phyloP scores from a whole-genome alignment of 2,329 filamentous ascomycete species.

The Fusarium sambucinum region DNA sequence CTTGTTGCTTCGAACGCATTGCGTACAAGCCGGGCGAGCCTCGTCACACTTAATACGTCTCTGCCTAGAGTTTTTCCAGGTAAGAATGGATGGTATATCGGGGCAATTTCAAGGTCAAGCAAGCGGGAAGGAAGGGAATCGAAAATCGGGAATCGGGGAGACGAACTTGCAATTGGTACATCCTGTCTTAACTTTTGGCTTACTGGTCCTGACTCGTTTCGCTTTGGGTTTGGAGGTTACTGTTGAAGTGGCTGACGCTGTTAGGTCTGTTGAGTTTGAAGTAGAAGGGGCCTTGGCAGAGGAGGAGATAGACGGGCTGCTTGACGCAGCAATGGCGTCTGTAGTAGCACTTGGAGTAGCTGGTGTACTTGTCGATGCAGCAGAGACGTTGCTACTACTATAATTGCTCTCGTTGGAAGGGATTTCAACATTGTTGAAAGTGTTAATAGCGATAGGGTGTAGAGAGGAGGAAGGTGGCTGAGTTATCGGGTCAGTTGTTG shows the following conservation, averaged over 20 bases:
- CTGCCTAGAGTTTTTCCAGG: conserved; percentile 56
- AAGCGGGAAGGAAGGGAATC: background rate
- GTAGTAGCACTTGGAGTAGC: conserved; percentile 28
- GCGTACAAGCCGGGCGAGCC: conserved; percentile 68
- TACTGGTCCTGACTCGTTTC: conserved; percentile 65
- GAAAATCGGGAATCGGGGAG: background rate
- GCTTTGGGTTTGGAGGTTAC: conserved; percentile 31
- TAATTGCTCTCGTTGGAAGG: conserved; percentile 31
- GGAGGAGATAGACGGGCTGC: conserved; percentile 20
- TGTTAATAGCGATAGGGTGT: conserved; percentile 7
- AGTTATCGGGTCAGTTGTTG: conserved; percentile 17
- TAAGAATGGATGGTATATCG: conserved; percentile 36
- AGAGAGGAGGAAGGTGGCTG: conserved; percentile 20
- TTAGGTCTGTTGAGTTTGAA: conserved; percentile 17
- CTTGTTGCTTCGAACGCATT: conserved; percentile 70
- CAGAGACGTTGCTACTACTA: conserved; percentile 40
- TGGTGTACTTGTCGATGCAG: conserved; percentile 32
- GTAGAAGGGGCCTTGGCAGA: conserved; percentile 14
- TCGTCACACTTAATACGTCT: conserved; percentile 77
- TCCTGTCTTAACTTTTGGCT: conserved; percentile 74
- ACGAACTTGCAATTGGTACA: conserved; percentile 77
- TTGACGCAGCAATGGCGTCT: conserved; percentile 4
- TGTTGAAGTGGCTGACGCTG: conserved; percentile 10
- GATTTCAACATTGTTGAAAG: conserved; percentile 24
- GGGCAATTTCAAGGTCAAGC: conserved; percentile 10